Evolutionary conservation across 2,329 filamentous ascomycete species (phyloP), one percentile per base, ranked within the genome.

Genomic region (Lachnellula hyalina): DNA sequence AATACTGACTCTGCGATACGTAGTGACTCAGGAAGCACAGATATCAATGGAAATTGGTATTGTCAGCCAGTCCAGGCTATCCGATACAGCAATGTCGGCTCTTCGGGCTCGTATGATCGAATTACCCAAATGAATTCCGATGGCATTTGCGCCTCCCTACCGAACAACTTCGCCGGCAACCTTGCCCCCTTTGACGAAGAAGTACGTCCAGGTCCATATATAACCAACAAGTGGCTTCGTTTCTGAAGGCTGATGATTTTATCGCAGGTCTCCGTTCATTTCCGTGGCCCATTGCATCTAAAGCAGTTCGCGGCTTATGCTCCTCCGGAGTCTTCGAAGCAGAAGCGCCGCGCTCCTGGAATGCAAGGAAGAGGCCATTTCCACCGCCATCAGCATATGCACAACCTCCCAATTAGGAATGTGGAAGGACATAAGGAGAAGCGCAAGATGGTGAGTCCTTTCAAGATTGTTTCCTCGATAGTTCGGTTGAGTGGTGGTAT

Each of bases 291-390:
- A 1, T 69, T 89, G 62, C 72, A 79, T 40, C 68, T 92, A 34
- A 83, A 82, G 66, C 79, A 88, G 61, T 76, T 90, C 52, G 88
- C 86, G 11, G 83, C 84, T 52, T 92, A 90, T 70, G 78, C 75
- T 46, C 77, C 82, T n/a, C 73, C 73, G 21, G 59, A 58, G 23
- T 5, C 45, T 32, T 32, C 57, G 64, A 40, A 68, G 15, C 23
- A 15, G 63, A 56, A 77, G 67, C 71, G 73, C 15, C 65, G 68
- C 1, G 57, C 62, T 41, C 55, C 64, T 42, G 70, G 71, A 61
- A 51, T 59, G 25, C 70, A 72, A 49, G 68, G 64, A 36, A 67
- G 69, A 53, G 68, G 67, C 47, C 71, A 72, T 9, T 72, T 70
- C 49, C 80, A 83, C 65, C 72, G 75, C 42, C 77, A 81, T 61